A percentile compares a stretch with the other conserved stretches of the same genome.
These are phyloP conservation scores for Trypanosoma rangeli DNA, from an alignment of 208 protist species.

Conservation along the genomic window DNA sequence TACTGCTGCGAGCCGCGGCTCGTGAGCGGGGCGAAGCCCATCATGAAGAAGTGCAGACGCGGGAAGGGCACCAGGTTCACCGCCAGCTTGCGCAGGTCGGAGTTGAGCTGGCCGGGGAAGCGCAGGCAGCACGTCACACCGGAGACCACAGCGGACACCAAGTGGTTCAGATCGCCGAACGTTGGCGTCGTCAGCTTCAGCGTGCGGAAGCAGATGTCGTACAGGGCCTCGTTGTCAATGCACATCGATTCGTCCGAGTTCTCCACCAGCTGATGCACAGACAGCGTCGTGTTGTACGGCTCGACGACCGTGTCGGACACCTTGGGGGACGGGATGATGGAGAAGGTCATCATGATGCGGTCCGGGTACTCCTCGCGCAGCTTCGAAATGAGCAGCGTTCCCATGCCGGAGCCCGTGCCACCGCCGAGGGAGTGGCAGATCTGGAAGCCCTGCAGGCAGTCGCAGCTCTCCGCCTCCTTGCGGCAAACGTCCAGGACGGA, in stretches of 20 bases:
- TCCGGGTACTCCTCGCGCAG: constrained; percentile 99
- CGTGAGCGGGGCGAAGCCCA: constrained; percentile 96
- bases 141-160: constrained; percentile 95
- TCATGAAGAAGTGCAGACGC: constrained; percentile 99
- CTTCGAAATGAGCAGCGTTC: constrained; percentile 97
- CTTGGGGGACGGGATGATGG: constrained; percentile 97
- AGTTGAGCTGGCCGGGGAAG: constrained; percentile 97
- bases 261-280: constrained; percentile 98
- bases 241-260: constrained; percentile 97
- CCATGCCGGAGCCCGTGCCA: constrained; percentile 97
- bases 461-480: constrained; percentile 98
- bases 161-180: constrained; percentile 97
- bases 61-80: constrained; percentile 99
- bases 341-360: constrained; percentile 99
- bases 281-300: constrained; percentile 98
- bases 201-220: constrained; percentile 98
- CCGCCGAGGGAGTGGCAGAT: constrained; percentile 98
- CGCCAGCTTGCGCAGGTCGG: constrained; percentile 96
- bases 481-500: constrained; percentile 97
- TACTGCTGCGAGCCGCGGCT: constrained; percentile 87
- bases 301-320: constrained; percentile 98
- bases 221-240: constrained; percentile 99
- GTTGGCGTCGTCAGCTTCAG: constrained; percentile 97
- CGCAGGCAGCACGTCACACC: constrained; percentile 96
- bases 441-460: constrained; percentile 99